These are phyloP conservation scores for Paulownia fortunei DNA, from an alignment of 257 asterid genomes.

Conservation along the genomic window DNA sequence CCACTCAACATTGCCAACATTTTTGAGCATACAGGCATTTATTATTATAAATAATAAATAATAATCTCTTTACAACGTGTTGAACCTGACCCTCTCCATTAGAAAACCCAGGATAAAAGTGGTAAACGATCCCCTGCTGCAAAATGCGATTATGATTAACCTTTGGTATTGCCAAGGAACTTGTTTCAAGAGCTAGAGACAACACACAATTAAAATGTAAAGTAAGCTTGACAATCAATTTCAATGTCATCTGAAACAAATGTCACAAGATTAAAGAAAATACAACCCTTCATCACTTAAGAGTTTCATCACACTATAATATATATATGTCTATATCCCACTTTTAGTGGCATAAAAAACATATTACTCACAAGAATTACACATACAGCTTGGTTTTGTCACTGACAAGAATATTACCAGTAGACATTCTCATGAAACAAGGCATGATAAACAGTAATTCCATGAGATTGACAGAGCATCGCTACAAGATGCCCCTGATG, in stretches of 20 bases:
- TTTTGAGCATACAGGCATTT: neutral
- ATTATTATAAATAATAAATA: no score
- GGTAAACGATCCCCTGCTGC: neutral
- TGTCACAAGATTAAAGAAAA: neutral
- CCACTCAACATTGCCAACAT: neutral
- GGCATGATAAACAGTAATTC: neutral
- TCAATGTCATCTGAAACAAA: neutral
- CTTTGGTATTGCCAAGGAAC: no score
- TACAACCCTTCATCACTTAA: neutral
- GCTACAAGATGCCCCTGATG: neutral
- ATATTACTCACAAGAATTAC: constrained; percentile 1
- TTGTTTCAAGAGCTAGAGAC: neutral
- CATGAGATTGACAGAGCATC: constrained; percentile 10
- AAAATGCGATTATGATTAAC: neutral
- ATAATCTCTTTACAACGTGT: neutral
- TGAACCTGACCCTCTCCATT: neutral
- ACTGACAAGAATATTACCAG: neutral
- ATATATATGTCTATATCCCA: neutral
- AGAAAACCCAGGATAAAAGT: neutral
- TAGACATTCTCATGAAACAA: constrained; percentile 1
- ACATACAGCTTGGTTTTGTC: constrained; percentile 1
- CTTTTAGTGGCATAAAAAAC: neutral
- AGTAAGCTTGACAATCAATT: neutral
- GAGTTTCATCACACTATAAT: constrained; percentile 2
- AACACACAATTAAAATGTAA: neutral